Conservation (phyloP, 164 flowering plant genomes). For the Platanus orientalis region DNA sequence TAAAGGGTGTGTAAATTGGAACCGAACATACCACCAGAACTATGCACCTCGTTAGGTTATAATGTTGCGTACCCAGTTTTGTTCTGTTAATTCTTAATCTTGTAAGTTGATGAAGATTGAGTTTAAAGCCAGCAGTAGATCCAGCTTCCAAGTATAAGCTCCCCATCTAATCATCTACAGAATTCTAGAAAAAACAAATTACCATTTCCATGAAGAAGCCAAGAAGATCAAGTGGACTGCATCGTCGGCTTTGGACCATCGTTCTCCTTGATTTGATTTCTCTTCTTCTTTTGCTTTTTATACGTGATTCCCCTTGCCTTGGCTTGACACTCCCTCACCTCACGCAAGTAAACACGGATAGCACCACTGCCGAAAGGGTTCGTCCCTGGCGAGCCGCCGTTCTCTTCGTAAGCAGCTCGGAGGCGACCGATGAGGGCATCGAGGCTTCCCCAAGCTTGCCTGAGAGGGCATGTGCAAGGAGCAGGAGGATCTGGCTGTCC, state of each 20-base stretch:
- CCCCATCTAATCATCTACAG: background rate
- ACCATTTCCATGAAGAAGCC: slow-evolving; percentile 3
- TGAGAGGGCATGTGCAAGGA: slow-evolving; percentile 54
- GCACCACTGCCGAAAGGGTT: slow-evolving; percentile 59
- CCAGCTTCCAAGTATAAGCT: too few species aligned
- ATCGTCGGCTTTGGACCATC: slow-evolving; percentile 10
- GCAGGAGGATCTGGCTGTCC: slow-evolving; percentile 63
- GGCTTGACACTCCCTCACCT: slow-evolving; percentile 53
- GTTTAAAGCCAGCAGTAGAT: too few species aligned
- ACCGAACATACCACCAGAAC: too few species aligned
- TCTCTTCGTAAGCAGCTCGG: slow-evolving; percentile 59
- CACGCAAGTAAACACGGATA: slow-evolving; percentile 41
- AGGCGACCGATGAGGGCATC: slow-evolving; percentile 64
- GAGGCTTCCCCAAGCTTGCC: slow-evolving; percentile 66
- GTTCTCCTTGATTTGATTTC: slow-evolving; percentile 11
- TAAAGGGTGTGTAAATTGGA: too few species aligned
- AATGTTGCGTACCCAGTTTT: too few species aligned
- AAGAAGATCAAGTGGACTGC: slow-evolving; percentile 8
- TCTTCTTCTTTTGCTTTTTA: slow-evolving; percentile 55
- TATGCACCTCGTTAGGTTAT: too few species aligned
- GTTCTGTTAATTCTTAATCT: too few species aligned
- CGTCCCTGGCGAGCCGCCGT: slow-evolving; percentile 45
- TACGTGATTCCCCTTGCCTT: slow-evolving; percentile 58
- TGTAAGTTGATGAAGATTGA: too few species aligned
- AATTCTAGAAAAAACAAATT: background rate